Conservation (phyloP, 768 basidiomycete species). For the Clitopilus hobsonii region DNA sequence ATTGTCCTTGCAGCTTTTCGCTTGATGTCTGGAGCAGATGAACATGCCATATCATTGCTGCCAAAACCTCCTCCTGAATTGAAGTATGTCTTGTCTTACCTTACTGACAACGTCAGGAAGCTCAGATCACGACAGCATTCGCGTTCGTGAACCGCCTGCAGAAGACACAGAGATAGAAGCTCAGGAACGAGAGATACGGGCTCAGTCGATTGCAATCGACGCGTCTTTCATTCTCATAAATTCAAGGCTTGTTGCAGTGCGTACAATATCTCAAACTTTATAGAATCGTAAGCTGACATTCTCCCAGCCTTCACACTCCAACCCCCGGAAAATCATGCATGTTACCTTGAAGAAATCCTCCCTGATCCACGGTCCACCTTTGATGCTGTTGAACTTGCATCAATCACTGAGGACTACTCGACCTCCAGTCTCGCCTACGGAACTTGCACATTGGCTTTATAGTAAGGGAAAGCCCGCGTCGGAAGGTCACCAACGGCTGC, state of each 20-base stretch:
- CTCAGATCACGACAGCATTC: slow-evolving; percentile 27
- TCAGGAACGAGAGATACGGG: slow-evolving; percentile 31
- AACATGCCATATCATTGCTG: slow-evolving; percentile 34
- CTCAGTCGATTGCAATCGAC: slow-evolving; percentile 37
- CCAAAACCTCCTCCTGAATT: slow-evolving; percentile 36
- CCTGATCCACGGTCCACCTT: slow-evolving; percentile 10
- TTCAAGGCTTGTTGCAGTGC: neutral
- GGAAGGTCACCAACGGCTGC: slow-evolving; percentile 12
- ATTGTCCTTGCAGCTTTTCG: slow-evolving; percentile 54
- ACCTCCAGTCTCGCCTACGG: slow-evolving; percentile 29
- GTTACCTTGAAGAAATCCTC: neutral
- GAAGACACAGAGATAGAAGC: slow-evolving; percentile 45
- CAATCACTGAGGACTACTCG: slow-evolving; percentile 32
- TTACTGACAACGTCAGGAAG: neutral
- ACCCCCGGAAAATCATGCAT: slow-evolving; percentile 4
- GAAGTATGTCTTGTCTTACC: slow-evolving; percentile 24
- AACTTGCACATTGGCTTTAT: slow-evolving; percentile 30
- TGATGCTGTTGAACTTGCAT: slow-evolving; percentile 24
- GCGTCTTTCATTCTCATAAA: slow-evolving; percentile 19
- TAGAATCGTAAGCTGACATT: neutral
- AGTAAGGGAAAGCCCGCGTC: slow-evolving; percentile 7
- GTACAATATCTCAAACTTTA: neutral
- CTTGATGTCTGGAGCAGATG: slow-evolving; percentile 38
- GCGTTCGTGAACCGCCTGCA: slow-evolving; percentile 33
- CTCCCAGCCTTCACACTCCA: neutral